Conservation (phyloP, 2,329 filamentous ascomycete species). For the Sporothrix variecibatus region DNA sequence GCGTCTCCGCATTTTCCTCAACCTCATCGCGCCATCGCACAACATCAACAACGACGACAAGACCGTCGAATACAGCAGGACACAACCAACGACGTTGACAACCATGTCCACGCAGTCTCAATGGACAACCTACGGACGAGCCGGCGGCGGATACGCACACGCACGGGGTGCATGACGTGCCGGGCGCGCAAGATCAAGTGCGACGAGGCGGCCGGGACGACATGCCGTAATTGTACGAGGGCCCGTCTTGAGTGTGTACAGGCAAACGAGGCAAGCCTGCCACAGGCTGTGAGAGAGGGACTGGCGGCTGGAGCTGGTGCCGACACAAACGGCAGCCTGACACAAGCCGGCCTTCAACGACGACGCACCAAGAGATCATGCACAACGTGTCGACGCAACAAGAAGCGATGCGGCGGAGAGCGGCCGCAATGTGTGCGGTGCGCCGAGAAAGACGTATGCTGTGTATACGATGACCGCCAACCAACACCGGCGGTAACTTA, state of each 20-base stretch:
- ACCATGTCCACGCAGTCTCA: neutral
- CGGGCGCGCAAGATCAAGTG: conserved; percentile 23
- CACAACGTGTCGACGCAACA: neutral
- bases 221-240: conserved; percentile 10
- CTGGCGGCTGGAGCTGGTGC: neutral
- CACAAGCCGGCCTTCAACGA: conserved; percentile 16
- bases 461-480: neutral
- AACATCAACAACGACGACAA: neutral
- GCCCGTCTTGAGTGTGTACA: conserved; percentile 10
- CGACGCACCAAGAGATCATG: conserved; percentile 10
- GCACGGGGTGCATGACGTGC: conserved; percentile 22
- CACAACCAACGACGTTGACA: neutral
- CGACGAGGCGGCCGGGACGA: neutral
- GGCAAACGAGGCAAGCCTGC: neutral
- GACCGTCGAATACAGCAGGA: neutral
- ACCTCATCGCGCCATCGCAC: no score
- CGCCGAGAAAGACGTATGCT: neutral
- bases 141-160: conserved; percentile 4
- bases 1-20: neutral
- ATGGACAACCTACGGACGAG: neutral
- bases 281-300: neutral
- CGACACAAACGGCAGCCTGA: neutral
- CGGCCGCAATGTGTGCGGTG: conserved; percentile 18
- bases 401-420: conserved; percentile 22
- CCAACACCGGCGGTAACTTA: neutral